Evolutionary conservation across 768 basidiomycete species (phyloP).

Genomic region (Paxillus ammoniavirescens): DNA sequence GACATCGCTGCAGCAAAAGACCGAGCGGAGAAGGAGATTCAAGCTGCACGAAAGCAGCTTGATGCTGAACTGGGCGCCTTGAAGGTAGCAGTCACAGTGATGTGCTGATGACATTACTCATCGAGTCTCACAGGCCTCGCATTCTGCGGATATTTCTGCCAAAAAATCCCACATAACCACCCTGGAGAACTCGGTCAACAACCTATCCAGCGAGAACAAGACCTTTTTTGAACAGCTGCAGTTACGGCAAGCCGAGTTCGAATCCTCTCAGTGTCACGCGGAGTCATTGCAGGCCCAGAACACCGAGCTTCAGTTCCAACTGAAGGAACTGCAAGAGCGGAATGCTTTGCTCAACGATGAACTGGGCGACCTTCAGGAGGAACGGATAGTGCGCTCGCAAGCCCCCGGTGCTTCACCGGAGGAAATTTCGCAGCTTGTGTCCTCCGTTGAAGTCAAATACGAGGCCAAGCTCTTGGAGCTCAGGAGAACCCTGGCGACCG

Average conservation of each 20-base stretch:
- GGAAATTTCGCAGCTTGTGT: constrained; percentile 71
- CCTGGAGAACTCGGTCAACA: constrained; percentile 70
- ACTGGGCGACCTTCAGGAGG: constrained; percentile 58
- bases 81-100: constrained; percentile 50
- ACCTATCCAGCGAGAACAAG: constrained; percentile 72
- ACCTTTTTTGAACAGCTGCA: constrained; percentile 85
- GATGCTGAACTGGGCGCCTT: constrained; percentile 73
- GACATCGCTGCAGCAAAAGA: constrained; percentile 63
- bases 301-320: constrained; percentile 83
- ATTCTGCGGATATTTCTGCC: constrained; percentile 62
- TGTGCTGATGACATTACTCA: constrained; percentile 11
- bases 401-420: constrained; percentile 49
- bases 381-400: constrained; percentile 46
- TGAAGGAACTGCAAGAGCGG: constrained; percentile 78
- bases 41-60: constrained; percentile 61
- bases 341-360: constrained; percentile 70
- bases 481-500: constrained; percentile 52
- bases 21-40: constrained; percentile 71
- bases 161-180: constrained; percentile 63
- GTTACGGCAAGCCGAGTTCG: constrained; percentile 84
- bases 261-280: constrained; percentile 74
- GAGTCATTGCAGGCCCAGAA: constrained; percentile 76
- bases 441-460: constrained; percentile 72
- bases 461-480: constrained; percentile 76
- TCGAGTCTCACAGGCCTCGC: constrained; percentile 48